A percentile compares a stretch with the other conserved stretches of the same genome.
Conservation (phyloP, 2,329 filamentous ascomycete genomes). For the Conoideocrella luteorostrata region DNA sequence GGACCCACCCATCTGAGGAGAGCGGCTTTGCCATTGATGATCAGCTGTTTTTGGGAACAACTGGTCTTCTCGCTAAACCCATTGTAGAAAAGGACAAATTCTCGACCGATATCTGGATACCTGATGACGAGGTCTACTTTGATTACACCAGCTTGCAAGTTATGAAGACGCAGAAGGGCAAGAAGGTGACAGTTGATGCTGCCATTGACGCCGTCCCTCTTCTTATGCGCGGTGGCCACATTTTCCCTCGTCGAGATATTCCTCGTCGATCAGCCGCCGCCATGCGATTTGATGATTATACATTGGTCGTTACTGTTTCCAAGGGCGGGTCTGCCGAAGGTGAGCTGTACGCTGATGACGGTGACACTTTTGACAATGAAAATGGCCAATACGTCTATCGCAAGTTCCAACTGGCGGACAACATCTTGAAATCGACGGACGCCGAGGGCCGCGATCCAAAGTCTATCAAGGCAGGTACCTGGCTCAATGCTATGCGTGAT, state of each 20-base stretch:
- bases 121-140: conserved; percentile 85
- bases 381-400: conserved; percentile 84
- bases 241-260: conserved; percentile 83
- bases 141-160: conserved; percentile 87
- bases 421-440: conserved; percentile 63
- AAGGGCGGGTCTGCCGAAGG: conserved; percentile 59
- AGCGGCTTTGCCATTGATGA: conserved; percentile 83
- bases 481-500: conserved; percentile 70
- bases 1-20: conserved; percentile 81
- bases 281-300: conserved; percentile 95
- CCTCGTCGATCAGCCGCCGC: conserved; percentile 78
- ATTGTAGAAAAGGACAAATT: conserved; percentile 71
- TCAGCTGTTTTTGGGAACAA: conserved; percentile 85
- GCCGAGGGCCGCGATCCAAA: conserved; percentile 48
- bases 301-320: conserved; percentile 69
- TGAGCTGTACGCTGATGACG: conserved; percentile 85
- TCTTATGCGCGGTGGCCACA: conserved; percentile 87
- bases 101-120: conserved; percentile 74
- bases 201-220: conserved; percentile 83
- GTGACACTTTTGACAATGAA: conserved; percentile 84
- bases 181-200: conserved; percentile 62
- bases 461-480: conserved; percentile 56
- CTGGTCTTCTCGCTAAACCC: conserved; percentile 87
- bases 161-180: conserved; percentile 63
- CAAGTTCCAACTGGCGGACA: conserved; percentile 59